Percentiles rank a stretch among this genome's conserved stretches.
Evolutionary conservation across 257 asterid species (phyloP).

Genomic region (Nicotiana obtusifolia): DNA sequence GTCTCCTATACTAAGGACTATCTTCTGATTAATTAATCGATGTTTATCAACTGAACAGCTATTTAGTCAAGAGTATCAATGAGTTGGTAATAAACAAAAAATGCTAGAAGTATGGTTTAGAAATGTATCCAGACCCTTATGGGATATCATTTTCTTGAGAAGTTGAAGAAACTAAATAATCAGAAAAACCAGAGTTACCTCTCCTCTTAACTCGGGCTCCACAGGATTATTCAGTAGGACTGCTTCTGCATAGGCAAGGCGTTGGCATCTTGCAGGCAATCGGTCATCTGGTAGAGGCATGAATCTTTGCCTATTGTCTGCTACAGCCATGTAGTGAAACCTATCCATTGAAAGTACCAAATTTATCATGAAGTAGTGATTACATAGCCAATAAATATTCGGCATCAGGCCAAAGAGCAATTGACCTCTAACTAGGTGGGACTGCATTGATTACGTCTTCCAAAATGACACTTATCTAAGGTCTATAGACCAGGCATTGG

Average conservation of each 20-base stretch:
- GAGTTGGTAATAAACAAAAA: not conserved
- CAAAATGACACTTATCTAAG: not conserved
- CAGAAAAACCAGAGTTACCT: conserved; percentile 28
- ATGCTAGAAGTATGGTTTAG: not conserved
- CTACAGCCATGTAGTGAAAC: conserved; percentile 75
- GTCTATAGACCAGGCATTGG: not conserved
- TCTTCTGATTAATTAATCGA: not conserved
- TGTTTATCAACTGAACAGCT: not conserved
- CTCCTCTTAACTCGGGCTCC: conserved; percentile 64
- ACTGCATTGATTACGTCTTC: not conserved
- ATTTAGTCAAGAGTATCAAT: not conserved
- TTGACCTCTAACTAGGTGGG: not conserved
- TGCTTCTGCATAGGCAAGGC: conserved; percentile 70
- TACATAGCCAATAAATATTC: not conserved
- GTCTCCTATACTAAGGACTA: not conserved
- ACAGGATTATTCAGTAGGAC: conserved; percentile 65
- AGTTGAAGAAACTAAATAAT: not conserved
- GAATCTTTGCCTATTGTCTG: conserved; percentile 54
- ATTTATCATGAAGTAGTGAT: not conserved
- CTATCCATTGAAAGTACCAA: conserved; percentile 23
- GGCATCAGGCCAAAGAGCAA: not conserved
- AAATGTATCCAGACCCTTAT: not conserved
- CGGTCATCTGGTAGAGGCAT: conserved; percentile 88
- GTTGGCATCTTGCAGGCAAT: conserved; percentile 48
- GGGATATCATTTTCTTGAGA: not conserved